Base-by-base conservation (phyloP, 805 yeast species). In the Torulaspora franciscae region DNA sequence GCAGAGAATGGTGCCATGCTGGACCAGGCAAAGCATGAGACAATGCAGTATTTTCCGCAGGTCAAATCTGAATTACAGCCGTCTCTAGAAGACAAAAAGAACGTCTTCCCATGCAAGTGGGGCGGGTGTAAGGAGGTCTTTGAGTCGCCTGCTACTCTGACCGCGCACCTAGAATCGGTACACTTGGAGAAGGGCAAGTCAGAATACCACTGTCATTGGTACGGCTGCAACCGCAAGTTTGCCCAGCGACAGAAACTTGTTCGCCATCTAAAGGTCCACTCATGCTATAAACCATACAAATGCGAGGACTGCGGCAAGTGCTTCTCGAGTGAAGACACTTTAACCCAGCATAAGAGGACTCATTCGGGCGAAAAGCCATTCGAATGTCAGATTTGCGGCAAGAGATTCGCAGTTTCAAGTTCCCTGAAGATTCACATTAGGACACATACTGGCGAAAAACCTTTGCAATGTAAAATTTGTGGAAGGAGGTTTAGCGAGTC, bases 361-460 rank as follows among this genome's bases (percentile, higher is more conserved):
- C 98, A 91, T 62, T 80, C 91, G 1, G 96, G 96, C 2, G 97
- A 89, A 56, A 85, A 81, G 58, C 98, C 98, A 1, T 89, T 74
- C 62, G 64, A 64, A 42, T 91, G 99, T 64, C 69, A 74, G 22
- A 59, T 70, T 1, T 91, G 99, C 64, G 81, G 76, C 4, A 90
- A 88, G 62, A 62, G 70, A 22, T 91, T 91, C 68, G 84, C 95
- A 8, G 87, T 95, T 1, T 77, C 85, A 24, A 81, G 93, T 3
- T 82, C 93, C 11, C 70, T 90, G 36, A 83, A 88, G 1, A 87
- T 91, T 25, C 98, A 93, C 66, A 65, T 76, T 37, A 72, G 98
- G 48, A 81, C 81, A 2, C 99, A 91, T 64, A 85, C 95, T 0
- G 97, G 97, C 1, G 91, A 84, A 48, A 87, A 84, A 63, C 97